Base-by-base conservation (phyloP, 2,329 filamentous ascomycete genomes). In the Ceratocystis albifundus region DNA sequence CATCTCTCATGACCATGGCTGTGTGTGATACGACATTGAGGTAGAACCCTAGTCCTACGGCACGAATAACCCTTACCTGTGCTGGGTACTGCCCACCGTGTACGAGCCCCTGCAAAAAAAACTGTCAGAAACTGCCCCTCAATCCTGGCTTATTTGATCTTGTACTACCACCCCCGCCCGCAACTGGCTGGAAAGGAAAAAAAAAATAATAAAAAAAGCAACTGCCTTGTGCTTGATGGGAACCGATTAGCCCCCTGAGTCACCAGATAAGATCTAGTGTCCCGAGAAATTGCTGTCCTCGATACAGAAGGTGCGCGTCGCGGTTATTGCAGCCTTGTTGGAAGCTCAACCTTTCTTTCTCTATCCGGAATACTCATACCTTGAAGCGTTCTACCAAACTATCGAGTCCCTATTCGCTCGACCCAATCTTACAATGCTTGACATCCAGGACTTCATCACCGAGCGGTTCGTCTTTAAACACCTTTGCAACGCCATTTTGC, bases 381-480 rank as follows among this genome's bases (percentile, higher is more conserved):
- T 28, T 45, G 44, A n/a, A 17, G 45, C 12, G 57, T n/a, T 15
- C 12, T n/a, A 2, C 15, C 12, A 17, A 41, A 8, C 32, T 45
- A 46, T 1, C 41, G 22, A 36, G 32, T 1, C 4, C 10, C 32
- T 36, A 2, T 10, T 10, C 32, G 32, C 32, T 36, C 45, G 17
- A 41, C 44, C 36, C 65, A 67, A 63, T 62, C 36, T 30, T 71
- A 76, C 69, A 44, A 90, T 90, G 88, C 81, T 90, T 71, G 89
- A 92, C 79, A 81, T 90, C 66, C 81, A 83, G 71, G 88, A 92
- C 74, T 90, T 93, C 74, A 87, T 93, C 73, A 77, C 83, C 74
- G 90, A 96, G 77, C 88, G 67, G 67, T 68, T 66, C 62, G 64
- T 68, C 46, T 32, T 64, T 44, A 66, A 45, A 50, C 46, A 50